Base-by-base conservation (phyloP, 805 yeast genomes). In the Candida broadrunensis region DNA sequence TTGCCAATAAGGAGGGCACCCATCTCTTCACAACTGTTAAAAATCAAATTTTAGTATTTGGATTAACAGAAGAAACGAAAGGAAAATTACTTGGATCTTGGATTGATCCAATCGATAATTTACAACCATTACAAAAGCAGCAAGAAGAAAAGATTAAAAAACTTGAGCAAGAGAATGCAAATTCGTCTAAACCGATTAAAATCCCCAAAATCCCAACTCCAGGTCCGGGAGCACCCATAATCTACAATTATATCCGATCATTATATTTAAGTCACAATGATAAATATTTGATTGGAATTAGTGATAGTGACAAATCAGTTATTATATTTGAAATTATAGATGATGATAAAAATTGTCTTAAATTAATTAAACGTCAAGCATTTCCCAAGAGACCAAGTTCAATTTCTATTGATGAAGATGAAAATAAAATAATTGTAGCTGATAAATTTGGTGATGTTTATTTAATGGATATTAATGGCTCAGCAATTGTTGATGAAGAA, bases 391-490 rank as follows among this genome's bases (percentile, higher is more conserved):
- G 98, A 62, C 98, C 98, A n/a, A 83, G 88, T 50, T 82, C 96
- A 1, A 71, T 89, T 15, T 70, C 87, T 6, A 64, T 81, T 1
- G 73, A 83, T 25, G 63, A 63, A 26, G 78, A 77, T 42, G 79
- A 76, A 44, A 48, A 55, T 6, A 63, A 65, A 12, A 61, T 90
- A 6, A 60, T 88, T 2, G 75, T 90, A 18, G 97, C 95, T 16
- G 99, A 93, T 61, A 93, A 93, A 67, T 93, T 91, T 58, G 99
- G 99, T 36, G 99, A 93, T 63, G 97, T 89, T 5, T 93, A 87
- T 59, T 60, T 74, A 1, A 68, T 88, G 29, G 65, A 73, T 2
- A 63, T 80, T 21, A 65, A 65, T 17, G 56, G 58, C 12, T 51
- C 60, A 3, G 63, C 53, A 1, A 52, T 73, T 1, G 59, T 65